A percentile compares a stretch with the other conserved stretches of the same genome.
Conservation (phyloP, 257 asterid species). For the Leonotis leonurus region DNA sequence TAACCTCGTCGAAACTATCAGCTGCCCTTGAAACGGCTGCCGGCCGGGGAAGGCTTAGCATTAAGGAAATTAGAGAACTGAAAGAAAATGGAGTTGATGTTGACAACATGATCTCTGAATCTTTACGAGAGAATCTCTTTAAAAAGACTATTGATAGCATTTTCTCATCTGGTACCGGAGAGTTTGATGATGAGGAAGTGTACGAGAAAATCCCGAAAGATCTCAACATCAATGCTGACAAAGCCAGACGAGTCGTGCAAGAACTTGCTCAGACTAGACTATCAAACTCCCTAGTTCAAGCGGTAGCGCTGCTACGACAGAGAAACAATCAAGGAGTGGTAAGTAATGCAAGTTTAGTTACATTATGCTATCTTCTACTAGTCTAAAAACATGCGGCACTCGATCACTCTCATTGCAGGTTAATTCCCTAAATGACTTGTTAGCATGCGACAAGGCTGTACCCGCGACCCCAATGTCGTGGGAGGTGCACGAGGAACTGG, state of each 20-base stretch:
- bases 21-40: constrained; percentile 93
- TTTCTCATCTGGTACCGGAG: constrained; percentile 96
- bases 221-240: constrained; percentile 55
- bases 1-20: constrained; percentile 65
- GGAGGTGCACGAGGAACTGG: constrained; percentile 78
- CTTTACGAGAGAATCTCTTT: constrained; percentile 74
- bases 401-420: constrained; percentile 45
- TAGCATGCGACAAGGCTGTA: constrained; percentile 95
- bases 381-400: not conserved
- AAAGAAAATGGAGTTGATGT: constrained; percentile 78
- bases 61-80: constrained; percentile 83
- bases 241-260: constrained; percentile 62
- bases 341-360: constrained; percentile 21
- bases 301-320: constrained; percentile 81
- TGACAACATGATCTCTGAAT: constrained; percentile 65
- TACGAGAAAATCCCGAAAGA: constrained; percentile 75
- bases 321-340: constrained; percentile 76
- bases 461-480: constrained; percentile 72
- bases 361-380: not conserved
- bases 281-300: constrained; percentile 82
- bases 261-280: constrained; percentile 63
- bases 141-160: constrained; percentile 65
- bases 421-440: constrained; percentile 71
- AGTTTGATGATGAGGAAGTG: constrained; percentile 78
- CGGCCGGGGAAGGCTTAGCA: constrained; percentile 81